Conservation (phyloP, 257 asterid species). For the Petunia axillaris region DNA sequence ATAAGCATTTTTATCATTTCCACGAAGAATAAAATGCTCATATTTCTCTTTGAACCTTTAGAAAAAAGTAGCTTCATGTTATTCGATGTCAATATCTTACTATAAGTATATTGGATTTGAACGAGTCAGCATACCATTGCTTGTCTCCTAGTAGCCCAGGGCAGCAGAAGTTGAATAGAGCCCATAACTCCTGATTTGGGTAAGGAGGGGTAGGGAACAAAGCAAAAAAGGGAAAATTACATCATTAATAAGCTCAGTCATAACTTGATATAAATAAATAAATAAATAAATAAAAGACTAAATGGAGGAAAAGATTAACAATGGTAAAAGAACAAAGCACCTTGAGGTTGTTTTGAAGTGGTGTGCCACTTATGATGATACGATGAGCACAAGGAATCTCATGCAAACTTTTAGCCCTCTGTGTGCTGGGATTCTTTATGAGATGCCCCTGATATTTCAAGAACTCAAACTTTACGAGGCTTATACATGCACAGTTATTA, state of each 20-base stretch:
- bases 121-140: slow-evolving; percentile 57
- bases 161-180: slow-evolving; percentile 84
- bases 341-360: slow-evolving; percentile 96
- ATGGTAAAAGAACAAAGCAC: slow-evolving; percentile 39
- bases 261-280: background rate
- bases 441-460: slow-evolving; percentile 73
- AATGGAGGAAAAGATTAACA: background rate
- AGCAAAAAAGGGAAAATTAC: slow-evolving; percentile 18
- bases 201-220: background rate
- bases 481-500: background rate
- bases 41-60: slow-evolving; percentile 85
- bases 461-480: background rate
- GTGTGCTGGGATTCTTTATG: slow-evolving; percentile 95
- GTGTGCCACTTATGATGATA: slow-evolving; percentile 94
- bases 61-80: slow-evolving; percentile 23
- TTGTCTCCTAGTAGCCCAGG: slow-evolving; percentile 92
- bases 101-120: slow-evolving; percentile 22
- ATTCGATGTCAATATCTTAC: slow-evolving; percentile 19
- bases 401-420: slow-evolving; percentile 97
- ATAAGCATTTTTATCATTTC: slow-evolving; percentile 88
- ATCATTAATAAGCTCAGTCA: slow-evolving; percentile 7
- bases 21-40: slow-evolving; percentile 77
- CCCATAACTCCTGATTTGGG: slow-evolving; percentile 82
- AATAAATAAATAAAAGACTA: background rate
- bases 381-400: slow-evolving; percentile 86